Base-by-base conservation (phyloP, 768 basidiomycete species). In the Boletus tomentosulus region DNA sequence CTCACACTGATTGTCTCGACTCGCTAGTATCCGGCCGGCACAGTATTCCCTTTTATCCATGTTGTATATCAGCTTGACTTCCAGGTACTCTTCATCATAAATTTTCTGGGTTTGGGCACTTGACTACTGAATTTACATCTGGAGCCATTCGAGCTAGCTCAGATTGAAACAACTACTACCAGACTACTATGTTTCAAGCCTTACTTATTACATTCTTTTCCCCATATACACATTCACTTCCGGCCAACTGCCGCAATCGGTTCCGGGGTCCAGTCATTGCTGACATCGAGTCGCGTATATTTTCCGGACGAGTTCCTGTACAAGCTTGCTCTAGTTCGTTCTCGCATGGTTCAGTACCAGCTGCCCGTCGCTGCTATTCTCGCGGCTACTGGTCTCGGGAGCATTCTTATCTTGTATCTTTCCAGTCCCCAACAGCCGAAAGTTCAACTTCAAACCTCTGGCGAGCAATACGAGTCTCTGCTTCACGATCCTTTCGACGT, bases 401-500 rank as follows among this genome's bases (percentile, higher is more conserved):
- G 85, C 64, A 54, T 77, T 24, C 52, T 74, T 9, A 51, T 76
- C 28, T 70, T 79, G 49, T 74, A 70, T 60, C 57, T 80, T 27
- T 73, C 72, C 7, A 45, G 72, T 31, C 68, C 74, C 3, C 67
- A 60, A 42, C 76, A 78, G 31, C 80, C 79, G 33, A 81, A 81
- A 65, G 78, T 85, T 51, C 70, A 76, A 50, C 75, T 86, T 16
- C 77, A 78, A 38, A 60, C 67, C 12, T 57, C 57, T 25, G 57
- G 58, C 9, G 69, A 61, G 56, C 58, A 50, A 11, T 48, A 49
- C 13, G 66, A 71, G 48, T 37, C 68, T 1, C 56, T 69, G 2
- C 46, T 62, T 41, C 65, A 12, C 15, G 87, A 89, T 61, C 82
- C 85, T 11, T 89, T 87, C 63, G 80, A 83, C 64, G 84, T 92